These are phyloP conservation scores for Acorus calamus DNA, from an alignment of 106 monocot genomes.

Conservation along the genomic window DNA sequence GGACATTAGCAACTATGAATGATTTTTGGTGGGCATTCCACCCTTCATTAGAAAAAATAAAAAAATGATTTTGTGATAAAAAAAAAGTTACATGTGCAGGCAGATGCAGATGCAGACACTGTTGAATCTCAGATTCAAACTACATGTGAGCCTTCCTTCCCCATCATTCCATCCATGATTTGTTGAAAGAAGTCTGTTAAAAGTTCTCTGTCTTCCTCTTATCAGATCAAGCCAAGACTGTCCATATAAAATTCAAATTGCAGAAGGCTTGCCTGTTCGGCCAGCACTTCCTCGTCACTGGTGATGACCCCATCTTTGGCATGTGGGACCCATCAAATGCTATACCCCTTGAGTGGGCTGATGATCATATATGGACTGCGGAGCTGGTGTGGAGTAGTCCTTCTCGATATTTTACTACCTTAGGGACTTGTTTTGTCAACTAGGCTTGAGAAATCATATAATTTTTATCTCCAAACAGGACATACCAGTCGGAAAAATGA, in stretches of 20 bases:
- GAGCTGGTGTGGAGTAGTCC: conserved; percentile 27
- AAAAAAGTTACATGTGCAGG: conserved; percentile 1
- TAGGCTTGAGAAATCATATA: no score
- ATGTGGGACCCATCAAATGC: conserved; percentile 51
- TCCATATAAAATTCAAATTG: conserved; percentile 47
- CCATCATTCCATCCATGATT: not conserved
- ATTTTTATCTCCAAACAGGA: conserved; percentile 16
- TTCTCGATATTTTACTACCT: not conserved
- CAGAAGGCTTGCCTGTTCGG: conserved; percentile 49
- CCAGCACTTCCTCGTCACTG: conserved; percentile 48
- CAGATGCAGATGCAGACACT: not conserved
- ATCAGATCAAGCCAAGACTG: conserved; percentile 24
- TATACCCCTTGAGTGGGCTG: conserved; percentile 51
- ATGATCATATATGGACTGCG: conserved; percentile 51
- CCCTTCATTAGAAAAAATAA: not conserved
- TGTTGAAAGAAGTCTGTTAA: not conserved
- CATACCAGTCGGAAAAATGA: conserved; percentile 35
- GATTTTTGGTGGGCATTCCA: not conserved
- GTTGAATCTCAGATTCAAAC: not conserved
- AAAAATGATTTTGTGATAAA: no score
- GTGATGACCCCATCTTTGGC: conserved; percentile 37
- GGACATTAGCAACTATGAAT: not conserved
- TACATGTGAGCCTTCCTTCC: not conserved
- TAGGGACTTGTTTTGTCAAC: no score
- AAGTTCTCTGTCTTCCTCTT: not conserved